Evolutionary conservation across 2,329 filamentous ascomycete species (phyloP).

Genomic region (Pyrenophora teres): DNA sequence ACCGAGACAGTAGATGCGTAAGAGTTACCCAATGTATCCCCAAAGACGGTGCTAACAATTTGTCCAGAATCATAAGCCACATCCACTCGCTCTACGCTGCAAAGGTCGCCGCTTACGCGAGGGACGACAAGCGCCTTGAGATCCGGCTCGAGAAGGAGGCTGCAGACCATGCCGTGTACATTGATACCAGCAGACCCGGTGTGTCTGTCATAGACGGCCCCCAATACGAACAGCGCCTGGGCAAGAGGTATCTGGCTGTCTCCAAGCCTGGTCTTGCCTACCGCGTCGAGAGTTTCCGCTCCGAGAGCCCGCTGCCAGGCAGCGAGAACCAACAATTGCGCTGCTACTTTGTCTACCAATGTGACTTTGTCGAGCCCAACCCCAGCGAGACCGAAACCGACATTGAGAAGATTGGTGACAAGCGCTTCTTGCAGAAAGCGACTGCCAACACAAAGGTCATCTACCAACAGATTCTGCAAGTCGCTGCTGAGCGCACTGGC

Average conservation of each 20-base stretch:
- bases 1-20: conserved; percentile 79
- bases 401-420: conserved; percentile 89
- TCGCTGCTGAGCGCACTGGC: conserved; percentile 81
- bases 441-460: conserved; percentile 94
- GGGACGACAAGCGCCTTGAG: conserved; percentile 91
- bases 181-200: conserved; percentile 93
- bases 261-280: conserved; percentile 73
- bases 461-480: conserved; percentile 90
- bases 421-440: conserved; percentile 92
- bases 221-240: conserved; percentile 91
- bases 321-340: conserved; percentile 81
- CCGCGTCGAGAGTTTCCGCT: conserved; percentile 96
- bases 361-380: conserved; percentile 79
- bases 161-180: conserved; percentile 93
- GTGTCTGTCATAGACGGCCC: conserved; percentile 76
- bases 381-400: conserved; percentile 79
- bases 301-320: conserved; percentile 76
- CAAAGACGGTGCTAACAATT: conserved; percentile 16
- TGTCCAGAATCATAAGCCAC: conserved; percentile 74
- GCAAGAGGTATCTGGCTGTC: conserved; percentile 91
- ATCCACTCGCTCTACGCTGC: conserved; percentile 96
- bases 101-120: conserved; percentile 90
- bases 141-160: conserved; percentile 97
- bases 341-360: conserved; percentile 99
- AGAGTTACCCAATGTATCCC: conserved; percentile 13